Base-by-base conservation (phyloP, 2,329 filamentous ascomycete species). In the Diatrype stigma region DNA sequence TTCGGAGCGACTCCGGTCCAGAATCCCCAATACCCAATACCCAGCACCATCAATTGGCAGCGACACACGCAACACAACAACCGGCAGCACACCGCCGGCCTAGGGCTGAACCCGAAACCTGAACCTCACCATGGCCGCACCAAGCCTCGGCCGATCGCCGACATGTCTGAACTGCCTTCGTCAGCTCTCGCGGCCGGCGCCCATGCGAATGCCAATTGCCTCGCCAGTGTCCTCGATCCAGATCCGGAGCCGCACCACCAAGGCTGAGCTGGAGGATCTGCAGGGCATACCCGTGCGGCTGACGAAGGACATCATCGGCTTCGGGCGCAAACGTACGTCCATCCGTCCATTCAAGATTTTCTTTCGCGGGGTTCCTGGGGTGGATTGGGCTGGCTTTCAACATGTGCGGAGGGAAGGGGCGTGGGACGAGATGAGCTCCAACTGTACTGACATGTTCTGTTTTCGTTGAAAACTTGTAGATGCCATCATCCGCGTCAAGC, bases 211-310 rank as follows among this genome's bases (percentile, higher is more conserved):
- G 50, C 50, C 51, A 16, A 48, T 50, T 40, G 40, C 60, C 45
- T 57, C 60, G 51, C 53, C 62, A 38, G 50, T 63, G 28, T 52
- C 61, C 35, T 52, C 63, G 23, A 61, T 57, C 46, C 69, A 71
- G 57, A 60, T 64, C 45, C 72, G 72, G 50, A 63, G 65, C 32
- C 73, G 65, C 61, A 67, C 67, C 55, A 69, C 61, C 46, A 63
- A 64, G 45, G 61, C 66, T 51, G 66, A 67, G 49, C 63, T 67
- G 38, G 63, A 66, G 46, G 69, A 73, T 51, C 60, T 66, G 23
- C 62, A 69, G 52, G 73, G 73, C 52, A 71, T 75, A 12, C 64
- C 73, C 19, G 73, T 76, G 59, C 72, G 73, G 22, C 63, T 76
- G 53, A 62, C 75, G 8, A 54, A 67, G 49, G 69, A 75, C 50